Base-by-base conservation (phyloP, 2,329 filamentous ascomycete species). In the Chaetothyriales sp. region DNA sequence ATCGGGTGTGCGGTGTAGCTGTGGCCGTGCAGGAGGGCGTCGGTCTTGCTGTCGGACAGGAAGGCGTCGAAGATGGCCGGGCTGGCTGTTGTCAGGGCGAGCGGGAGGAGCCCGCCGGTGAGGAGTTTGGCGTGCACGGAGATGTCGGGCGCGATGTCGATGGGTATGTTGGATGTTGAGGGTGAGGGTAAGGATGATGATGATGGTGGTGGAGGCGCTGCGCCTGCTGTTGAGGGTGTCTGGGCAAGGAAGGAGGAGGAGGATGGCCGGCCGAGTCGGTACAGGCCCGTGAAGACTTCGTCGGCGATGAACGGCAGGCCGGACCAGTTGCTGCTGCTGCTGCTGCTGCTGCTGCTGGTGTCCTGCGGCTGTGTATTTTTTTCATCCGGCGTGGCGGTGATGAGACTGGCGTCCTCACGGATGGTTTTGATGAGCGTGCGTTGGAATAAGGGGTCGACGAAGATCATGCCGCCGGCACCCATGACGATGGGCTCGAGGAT, bases 1-100 rank as follows among this genome's bases (percentile, higher is more conserved):
- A 92, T 76, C 0, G 87, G 76, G 64, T 93, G 86, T 0, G 86
- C 86, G 0, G 86, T 93, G 66, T 93, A 93, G 64, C 84, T 90
- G 63, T 93, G 86, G 0, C 86, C 86, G 59, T 93, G 87, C 2
- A 93, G 70, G 4, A 93, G 67, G 0, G 86, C 86, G 57, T 90
- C 84, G 0, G 77, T 79, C 67, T 92, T 93, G 47, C 86, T 80
- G 1, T 77, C 71, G 49, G 81, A 81, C 10, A 77, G 69, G 61
- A 93, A 93, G 0, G 79, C 77, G 1, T 78, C 62, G 64, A 88
- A 92, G 45, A 93, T 81, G 52, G 73, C 74, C 52, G 87, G 73
- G 36, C 83, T 87, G 0, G 86, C 84, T 3, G 85, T 68, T 0
- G 87, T 94, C 0, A 81, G 76, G 60, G 83, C 86, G 0, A 94